A percentile compares a stretch with the other conserved stretches of the same genome.
Evolutionary conservation across 2,329 filamentous ascomycete genomes (phyloP).

Genomic region (Bipolaris oryzae): DNA sequence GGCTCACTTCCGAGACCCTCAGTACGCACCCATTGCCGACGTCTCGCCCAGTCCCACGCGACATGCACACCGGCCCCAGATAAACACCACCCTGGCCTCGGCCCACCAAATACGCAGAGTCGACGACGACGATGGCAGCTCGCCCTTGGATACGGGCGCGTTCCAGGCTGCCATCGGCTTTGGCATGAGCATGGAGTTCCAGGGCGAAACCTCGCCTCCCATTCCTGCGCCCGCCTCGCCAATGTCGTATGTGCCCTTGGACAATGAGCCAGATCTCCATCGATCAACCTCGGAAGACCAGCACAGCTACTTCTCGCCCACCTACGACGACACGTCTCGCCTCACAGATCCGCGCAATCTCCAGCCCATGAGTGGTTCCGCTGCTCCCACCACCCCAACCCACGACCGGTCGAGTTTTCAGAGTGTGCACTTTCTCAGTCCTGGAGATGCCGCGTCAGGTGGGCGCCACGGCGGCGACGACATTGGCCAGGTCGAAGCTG

Average conservation of each 20-base stretch:
- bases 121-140: slow-evolving; percentile 46
- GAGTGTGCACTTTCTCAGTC: slow-evolving; percentile 60
- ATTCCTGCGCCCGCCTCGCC: slow-evolving; percentile 29
- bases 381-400: slow-evolving; percentile 47
- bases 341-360: slow-evolving; percentile 63
- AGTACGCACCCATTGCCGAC: slow-evolving; percentile 61
- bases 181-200: slow-evolving; percentile 56
- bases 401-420: slow-evolving; percentile 59
- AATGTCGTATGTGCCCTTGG: slow-evolving; percentile 56
- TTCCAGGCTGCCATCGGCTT: slow-evolving; percentile 57
- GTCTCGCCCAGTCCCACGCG: slow-evolving; percentile 58
- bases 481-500: slow-evolving; percentile 64
- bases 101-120: slow-evolving; percentile 33
- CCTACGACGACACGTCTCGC: slow-evolving; percentile 64
- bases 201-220: slow-evolving; percentile 46
- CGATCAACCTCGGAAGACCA: slow-evolving; percentile 59
- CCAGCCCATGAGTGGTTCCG: slow-evolving; percentile 62
- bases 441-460: slow-evolving; percentile 49
- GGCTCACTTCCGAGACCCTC: slow-evolving; percentile 47
- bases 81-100: slow-evolving; percentile 46
- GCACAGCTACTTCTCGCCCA: slow-evolving; percentile 61
- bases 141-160: slow-evolving; percentile 54
- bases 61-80: slow-evolving; percentile 33
- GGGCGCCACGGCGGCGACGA: slow-evolving; percentile 67
- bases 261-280: slow-evolving; percentile 34